A percentile compares a stretch with the other conserved stretches of the same genome.
Conservation (phyloP, 2,329 filamentous ascomycete species). For the Cercospora beticola region DNA sequence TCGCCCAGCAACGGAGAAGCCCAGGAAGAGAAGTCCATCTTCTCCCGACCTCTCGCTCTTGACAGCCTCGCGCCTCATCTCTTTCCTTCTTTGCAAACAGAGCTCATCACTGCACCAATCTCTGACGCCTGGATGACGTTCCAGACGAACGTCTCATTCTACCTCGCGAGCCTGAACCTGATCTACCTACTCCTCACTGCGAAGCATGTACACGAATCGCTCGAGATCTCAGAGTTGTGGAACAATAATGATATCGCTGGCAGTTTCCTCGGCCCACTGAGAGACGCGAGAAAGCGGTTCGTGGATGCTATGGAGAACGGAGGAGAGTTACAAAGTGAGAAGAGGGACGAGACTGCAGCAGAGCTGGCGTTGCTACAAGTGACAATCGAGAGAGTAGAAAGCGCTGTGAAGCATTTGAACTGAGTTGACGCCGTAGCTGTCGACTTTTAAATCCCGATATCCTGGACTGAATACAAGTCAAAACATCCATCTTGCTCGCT, state of each 20-base stretch:
- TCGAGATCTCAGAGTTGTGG: constrained; percentile 50
- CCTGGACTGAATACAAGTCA: not conserved
- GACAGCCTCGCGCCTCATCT: constrained; percentile 52
- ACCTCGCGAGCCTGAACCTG: constrained; percentile 59
- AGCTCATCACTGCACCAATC: constrained; percentile 42
- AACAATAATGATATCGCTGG: constrained; percentile 42
- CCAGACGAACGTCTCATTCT: constrained; percentile 53
- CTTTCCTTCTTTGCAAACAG: constrained; percentile 50
- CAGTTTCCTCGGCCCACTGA: constrained; percentile 47
- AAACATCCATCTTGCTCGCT: constrained; percentile 24
- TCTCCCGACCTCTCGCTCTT: constrained; percentile 50
- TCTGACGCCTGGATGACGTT: constrained; percentile 48
- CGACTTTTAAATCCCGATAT: not conserved
- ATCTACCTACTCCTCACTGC: constrained; percentile 58
- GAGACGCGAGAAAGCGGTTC: constrained; percentile 41
- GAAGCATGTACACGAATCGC: constrained; percentile 45
- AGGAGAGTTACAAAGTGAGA: constrained; percentile 39
- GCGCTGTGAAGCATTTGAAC: constrained; percentile 33
- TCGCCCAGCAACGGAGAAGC: not conserved
- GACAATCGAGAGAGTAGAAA: constrained; percentile 36
- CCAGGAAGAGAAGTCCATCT: constrained; percentile 39
- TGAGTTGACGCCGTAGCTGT: not conserved
- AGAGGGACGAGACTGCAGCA: constrained; percentile 39
- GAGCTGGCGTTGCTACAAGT: constrained; percentile 37
- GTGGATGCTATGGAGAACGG: constrained; percentile 39